A percentile compares a stretch with the other conserved stretches of the same genome.
Evolutionary conservation across 75 land plant genomes (phyloP).

Genomic region (Cupressus sempervirens): DNA sequence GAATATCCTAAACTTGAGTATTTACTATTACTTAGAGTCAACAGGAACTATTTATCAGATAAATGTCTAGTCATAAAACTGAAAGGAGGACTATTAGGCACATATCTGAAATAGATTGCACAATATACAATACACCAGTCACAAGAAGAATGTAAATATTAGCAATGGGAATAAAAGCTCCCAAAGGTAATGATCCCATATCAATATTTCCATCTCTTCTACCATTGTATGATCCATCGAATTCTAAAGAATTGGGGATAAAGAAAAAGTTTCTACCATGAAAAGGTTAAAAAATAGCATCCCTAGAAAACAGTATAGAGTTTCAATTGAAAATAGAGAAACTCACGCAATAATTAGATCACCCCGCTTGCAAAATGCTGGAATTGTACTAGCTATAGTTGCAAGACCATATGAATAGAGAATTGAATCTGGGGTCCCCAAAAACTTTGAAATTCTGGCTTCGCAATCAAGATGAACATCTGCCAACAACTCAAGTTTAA

Average conservation of each 20-base stretch:
- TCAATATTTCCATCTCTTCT: neutral
- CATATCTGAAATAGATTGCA: neutral
- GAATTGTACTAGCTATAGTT: conserved; percentile 88
- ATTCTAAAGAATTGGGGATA: neutral
- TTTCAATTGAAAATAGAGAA: neutral
- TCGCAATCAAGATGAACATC: conserved; percentile 98
- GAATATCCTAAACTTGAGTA: neutral
- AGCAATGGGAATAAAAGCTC: neutral
- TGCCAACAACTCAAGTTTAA: conserved; percentile 18
- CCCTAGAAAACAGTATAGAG: neutral
- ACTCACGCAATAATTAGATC: conserved; percentile 95
- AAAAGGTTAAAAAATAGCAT: neutral
- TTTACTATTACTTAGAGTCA: neutral
- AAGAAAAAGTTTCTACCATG: neutral
- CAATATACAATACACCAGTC: neutral
- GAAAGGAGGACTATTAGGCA: neutral
- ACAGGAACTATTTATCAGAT: neutral
- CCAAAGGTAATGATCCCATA: neutral
- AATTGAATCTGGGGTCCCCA: conserved; percentile 92
- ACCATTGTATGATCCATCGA: neutral
- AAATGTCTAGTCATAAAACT: neutral
- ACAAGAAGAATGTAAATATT: neutral
- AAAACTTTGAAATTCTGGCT: conserved; percentile 79
- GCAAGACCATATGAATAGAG: conserved; percentile 97
- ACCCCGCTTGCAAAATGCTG: conserved; percentile 95